Base-by-base conservation (phyloP, 371 early-diverging fungal genomes). In the Neoconidiobolus thromboides region DNA sequence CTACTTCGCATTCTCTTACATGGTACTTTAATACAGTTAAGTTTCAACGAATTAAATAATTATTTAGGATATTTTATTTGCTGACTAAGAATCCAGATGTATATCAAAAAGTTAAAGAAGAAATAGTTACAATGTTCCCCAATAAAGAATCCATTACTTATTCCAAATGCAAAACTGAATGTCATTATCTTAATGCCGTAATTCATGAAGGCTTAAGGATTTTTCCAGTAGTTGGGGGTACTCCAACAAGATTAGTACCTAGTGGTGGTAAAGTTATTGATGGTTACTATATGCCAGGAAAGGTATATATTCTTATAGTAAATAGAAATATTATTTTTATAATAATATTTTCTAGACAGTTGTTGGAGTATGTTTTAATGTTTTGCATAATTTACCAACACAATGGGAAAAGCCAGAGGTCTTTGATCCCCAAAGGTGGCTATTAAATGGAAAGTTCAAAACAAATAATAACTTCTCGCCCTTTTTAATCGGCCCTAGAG, bases 221-320 rank as follows among this genome's bases (percentile, higher is more conserved):
- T 3, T 26, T 49, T 4, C 60, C 60, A 49, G 49, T 49, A 3
- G 60, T 50, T 6, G 43, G 49, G 6, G 43, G 37, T 7, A 48
- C 43, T 12, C 50, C 60, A 15, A 46, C 49, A 7, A 48, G 60
- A 9, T 38, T 60, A 6, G 60, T 60, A 10, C n/a, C 60, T 12
- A 14, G 49, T 14, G 60, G 52, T 5, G 52, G 52, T 7, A 26
- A 38, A 51, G 72, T 73, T 51, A 81, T 85, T 73, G 84, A 86
- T 2, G 86, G 83, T 58, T 79, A 77, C 44, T 65, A 64, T 55
- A 75, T 71, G 63, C 74, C 67, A 43, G 79, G 72, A 14, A 78
- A 78, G 48, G 58, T 68, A 42, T 70, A 26, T 26, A 26, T 26
- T 26, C 26, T 26, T 26, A 26, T 26, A 26, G 26, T 26, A 26